A percentile compares a stretch with the other conserved stretches of the same genome.
These are phyloP conservation scores for Ophiostoma novo-ulmi DNA, from an alignment of 2,329 filamentous ascomycete genomes.

Conservation along the genomic window DNA sequence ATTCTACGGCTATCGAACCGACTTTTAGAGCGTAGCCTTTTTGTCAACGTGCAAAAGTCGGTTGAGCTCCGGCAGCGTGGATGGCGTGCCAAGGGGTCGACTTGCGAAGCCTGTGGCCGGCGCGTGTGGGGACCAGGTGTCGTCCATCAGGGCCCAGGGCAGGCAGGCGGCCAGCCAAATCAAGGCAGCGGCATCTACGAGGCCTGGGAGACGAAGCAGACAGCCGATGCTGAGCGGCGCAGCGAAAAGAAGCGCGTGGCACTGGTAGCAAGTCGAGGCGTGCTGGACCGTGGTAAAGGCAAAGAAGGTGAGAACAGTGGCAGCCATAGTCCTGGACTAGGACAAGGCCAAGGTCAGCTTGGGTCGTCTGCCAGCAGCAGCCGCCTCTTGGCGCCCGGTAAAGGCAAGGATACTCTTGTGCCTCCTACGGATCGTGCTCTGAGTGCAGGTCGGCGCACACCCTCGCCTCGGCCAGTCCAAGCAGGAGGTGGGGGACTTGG, in stretches of 20 bases:
- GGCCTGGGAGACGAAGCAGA: conserved; percentile 66
- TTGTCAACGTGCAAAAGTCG: conserved; percentile 72
- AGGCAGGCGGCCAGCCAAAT: not conserved
- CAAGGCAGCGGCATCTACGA: conserved; percentile 60
- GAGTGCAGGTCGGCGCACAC: conserved; percentile 17
- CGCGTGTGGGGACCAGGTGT: conserved; percentile 87
- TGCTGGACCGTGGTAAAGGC: conserved; percentile 38
- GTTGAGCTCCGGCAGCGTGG: conserved; percentile 72
- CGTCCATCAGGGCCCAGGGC: conserved; percentile 44
- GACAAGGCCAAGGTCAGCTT: not conserved
- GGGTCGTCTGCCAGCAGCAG: conserved; percentile 15
- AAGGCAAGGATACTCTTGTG: conserved; percentile 39
- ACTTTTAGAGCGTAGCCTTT: conserved; percentile 82
- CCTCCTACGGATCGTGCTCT: conserved; percentile 5
- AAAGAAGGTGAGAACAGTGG: conserved; percentile 30
- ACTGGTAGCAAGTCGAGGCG: conserved; percentile 24
- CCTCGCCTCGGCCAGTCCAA: conserved; percentile 11
- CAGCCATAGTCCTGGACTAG: not conserved
- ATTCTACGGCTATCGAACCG: conserved; percentile 80
- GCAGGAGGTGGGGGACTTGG: not conserved
- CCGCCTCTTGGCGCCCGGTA: conserved; percentile 36
- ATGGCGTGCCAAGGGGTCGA: conserved; percentile 81
- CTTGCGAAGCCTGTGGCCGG: conserved; percentile 78
- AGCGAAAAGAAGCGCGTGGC: conserved; percentile 29
- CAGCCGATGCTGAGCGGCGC: conserved; percentile 43